A percentile compares a stretch with the other conserved stretches of the same genome.
phyloP scores from a whole-genome alignment of 2,329 filamentous ascomycete genomes.

The Stemphylium vesicarium region DNA sequence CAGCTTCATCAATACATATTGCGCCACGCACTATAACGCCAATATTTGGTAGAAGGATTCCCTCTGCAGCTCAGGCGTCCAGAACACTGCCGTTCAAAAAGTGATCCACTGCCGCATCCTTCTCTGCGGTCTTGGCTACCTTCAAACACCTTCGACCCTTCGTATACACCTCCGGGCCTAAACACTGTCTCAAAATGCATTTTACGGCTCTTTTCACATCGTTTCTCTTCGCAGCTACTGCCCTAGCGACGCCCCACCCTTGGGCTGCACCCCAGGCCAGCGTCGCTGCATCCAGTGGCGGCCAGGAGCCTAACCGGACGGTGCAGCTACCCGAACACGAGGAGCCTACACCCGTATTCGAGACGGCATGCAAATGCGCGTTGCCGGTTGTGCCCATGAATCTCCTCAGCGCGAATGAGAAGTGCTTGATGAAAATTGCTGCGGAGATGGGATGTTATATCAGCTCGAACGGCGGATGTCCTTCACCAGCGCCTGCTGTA shows the following conservation, averaged over 20 bases:
- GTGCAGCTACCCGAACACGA: constrained; percentile 21
- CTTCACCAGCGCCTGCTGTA: constrained; percentile 26
- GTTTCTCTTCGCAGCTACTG: constrained; percentile 21
- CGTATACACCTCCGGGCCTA: not conserved
- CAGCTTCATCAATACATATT: constrained; percentile 4
- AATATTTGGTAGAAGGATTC: not conserved
- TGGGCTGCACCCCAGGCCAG: constrained; percentile 22
- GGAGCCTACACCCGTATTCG: constrained; percentile 38
- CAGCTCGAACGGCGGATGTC: constrained; percentile 24
- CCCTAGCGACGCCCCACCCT: constrained; percentile 26
- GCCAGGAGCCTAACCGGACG: constrained; percentile 13
- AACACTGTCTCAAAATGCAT: constrained; percentile 22
- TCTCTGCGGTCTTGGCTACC: not conserved
- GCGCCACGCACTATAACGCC: not conserved
- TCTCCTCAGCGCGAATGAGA: constrained; percentile 31
- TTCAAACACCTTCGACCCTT: not conserved
- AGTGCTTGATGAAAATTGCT: constrained; percentile 25
- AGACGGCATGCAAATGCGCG: constrained; percentile 29
- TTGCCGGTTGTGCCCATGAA: constrained; percentile 35
- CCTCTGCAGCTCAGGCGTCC: not conserved
- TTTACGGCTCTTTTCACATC: constrained; percentile 17
- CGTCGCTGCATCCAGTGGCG: not conserved
- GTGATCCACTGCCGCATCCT: too few species aligned
- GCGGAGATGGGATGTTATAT: constrained; percentile 24
- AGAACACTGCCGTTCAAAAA: not conserved